Conservation (phyloP, 1,284 basidiomycete genomes). For the Rhizoctonia solani region DNA sequence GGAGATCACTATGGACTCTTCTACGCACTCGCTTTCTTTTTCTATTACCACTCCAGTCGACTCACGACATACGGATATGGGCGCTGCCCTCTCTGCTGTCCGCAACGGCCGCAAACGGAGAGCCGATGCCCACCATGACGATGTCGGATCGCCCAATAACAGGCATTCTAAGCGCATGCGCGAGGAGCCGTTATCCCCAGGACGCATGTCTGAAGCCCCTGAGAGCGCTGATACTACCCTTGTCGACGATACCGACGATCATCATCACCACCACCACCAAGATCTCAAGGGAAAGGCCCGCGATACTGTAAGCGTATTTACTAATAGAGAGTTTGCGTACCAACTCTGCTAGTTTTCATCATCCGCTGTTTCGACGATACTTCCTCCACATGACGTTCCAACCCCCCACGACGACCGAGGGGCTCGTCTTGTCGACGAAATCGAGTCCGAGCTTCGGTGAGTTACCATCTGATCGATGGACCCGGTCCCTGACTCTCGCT, state of each 20-base stretch:
- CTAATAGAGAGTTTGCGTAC: neutral
- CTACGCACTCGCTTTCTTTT: constrained; percentile 1
- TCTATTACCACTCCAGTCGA: too few species aligned
- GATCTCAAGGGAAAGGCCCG: constrained; percentile 19
- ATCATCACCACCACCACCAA: neutral
- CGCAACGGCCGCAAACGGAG: constrained; percentile 22
- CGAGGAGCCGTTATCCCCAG: neutral
- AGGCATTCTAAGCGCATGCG: constrained; percentile 14
- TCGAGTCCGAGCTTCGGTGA: constrained; percentile 39
- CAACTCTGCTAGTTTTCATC: constrained; percentile 6
- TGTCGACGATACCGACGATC: constrained; percentile 2
- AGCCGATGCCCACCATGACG: constrained; percentile 5
- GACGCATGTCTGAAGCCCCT: neutral
- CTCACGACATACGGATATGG: constrained; percentile 26
- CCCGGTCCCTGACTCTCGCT: neutral
- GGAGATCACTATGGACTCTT: constrained; percentile 1
- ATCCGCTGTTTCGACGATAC: constrained; percentile 6
- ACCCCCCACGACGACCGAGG: constrained; percentile 7
- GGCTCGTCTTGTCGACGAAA: constrained; percentile 36
- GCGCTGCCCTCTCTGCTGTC: constrained; percentile 17
- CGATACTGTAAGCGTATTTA: constrained; percentile 2
- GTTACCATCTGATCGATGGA: constrained; percentile 1
- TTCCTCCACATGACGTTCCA: neutral
- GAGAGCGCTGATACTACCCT: constrained; percentile 19
- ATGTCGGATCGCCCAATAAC: too few species aligned